Conservation (phyloP, 2,329 filamentous ascomycete species). For the Diaporthe citri region DNA sequence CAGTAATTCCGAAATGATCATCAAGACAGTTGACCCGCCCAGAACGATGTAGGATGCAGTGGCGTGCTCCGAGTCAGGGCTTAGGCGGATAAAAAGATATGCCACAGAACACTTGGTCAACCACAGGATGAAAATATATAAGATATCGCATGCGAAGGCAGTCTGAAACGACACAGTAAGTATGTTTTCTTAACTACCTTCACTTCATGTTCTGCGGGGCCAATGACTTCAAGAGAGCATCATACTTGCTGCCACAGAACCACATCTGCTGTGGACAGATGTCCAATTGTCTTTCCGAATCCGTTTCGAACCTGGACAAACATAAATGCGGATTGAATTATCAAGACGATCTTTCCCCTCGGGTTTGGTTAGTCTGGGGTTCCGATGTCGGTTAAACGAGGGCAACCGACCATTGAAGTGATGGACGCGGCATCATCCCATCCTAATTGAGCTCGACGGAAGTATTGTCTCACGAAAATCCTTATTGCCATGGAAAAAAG, state of each 20-base stretch:
- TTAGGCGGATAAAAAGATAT: constrained; percentile 58
- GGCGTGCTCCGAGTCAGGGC: constrained; percentile 56
- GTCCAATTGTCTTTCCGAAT: constrained; percentile 51
- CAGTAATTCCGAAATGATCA: constrained; percentile 54
- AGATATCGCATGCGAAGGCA: constrained; percentile 55
- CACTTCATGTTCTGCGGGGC: not conserved
- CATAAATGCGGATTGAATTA: constrained; percentile 53
- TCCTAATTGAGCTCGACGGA: constrained; percentile 44
- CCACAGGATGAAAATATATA: constrained; percentile 56
- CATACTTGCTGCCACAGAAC: constrained; percentile 52
- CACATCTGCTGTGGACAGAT: constrained; percentile 43
- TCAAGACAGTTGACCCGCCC: constrained; percentile 51
- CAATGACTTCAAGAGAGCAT: not conserved
- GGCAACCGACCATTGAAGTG: constrained; percentile 45
- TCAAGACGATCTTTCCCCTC: constrained; percentile 47
- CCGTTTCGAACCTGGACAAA: constrained; percentile 54
- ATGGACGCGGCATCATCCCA: constrained; percentile 52
- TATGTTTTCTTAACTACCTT: not conserved
- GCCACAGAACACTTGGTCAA: constrained; percentile 58
- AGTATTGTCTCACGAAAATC: constrained; percentile 52
- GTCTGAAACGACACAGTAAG: constrained; percentile 43
- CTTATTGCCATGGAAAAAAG: constrained; percentile 55
- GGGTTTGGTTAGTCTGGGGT: not conserved
- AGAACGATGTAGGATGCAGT: constrained; percentile 52
- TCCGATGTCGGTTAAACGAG: not conserved